These are phyloP conservation scores for Eutrema japonicum DNA, from an alignment of 345 rosid genomes.

Conservation along the genomic window DNA sequence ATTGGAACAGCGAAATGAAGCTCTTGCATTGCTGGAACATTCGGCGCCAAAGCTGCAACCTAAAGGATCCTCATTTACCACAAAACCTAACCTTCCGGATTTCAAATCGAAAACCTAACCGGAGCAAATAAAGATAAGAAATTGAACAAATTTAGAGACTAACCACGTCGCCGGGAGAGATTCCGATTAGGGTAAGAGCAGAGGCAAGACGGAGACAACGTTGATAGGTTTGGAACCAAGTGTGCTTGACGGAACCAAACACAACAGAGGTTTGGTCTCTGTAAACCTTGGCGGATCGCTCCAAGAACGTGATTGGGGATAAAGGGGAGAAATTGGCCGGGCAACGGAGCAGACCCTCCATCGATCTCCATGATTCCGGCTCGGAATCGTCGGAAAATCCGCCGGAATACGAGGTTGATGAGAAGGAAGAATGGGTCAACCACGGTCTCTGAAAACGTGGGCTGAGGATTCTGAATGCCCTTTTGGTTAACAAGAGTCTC, in stretches of 20 bases:
- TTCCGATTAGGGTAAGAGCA: conserved; percentile 61
- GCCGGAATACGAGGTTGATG: not conserved
- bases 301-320: conserved; percentile 77
- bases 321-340: conserved; percentile 63
- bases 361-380: conserved; percentile 56
- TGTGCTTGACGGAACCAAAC: conserved; percentile 52
- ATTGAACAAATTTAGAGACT: conserved; percentile 23
- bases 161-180: conserved; percentile 73
- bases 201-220: conserved; percentile 79
- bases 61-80: conserved; percentile 30
- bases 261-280: conserved; percentile 61
- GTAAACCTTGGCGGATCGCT: conserved; percentile 71
- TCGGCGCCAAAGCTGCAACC: conserved; percentile 72
- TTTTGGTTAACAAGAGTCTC: conserved; percentile 35
- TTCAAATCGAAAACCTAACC: not conserved
- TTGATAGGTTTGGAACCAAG: conserved; percentile 68
- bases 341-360: conserved; percentile 65
- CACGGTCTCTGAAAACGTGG: conserved; percentile 16
- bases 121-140: not conserved
- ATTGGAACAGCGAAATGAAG: conserved; percentile 86
- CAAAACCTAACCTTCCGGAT: not conserved
- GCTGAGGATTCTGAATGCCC: conserved; percentile 20
- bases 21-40: conserved; percentile 83
- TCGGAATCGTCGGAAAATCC: conserved; percentile 26
- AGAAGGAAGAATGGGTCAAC: conserved; percentile 5